Evolutionary conservation across 2,329 filamentous ascomycete species (phyloP).

Genomic region (Pseudopyricularia javanii): DNA sequence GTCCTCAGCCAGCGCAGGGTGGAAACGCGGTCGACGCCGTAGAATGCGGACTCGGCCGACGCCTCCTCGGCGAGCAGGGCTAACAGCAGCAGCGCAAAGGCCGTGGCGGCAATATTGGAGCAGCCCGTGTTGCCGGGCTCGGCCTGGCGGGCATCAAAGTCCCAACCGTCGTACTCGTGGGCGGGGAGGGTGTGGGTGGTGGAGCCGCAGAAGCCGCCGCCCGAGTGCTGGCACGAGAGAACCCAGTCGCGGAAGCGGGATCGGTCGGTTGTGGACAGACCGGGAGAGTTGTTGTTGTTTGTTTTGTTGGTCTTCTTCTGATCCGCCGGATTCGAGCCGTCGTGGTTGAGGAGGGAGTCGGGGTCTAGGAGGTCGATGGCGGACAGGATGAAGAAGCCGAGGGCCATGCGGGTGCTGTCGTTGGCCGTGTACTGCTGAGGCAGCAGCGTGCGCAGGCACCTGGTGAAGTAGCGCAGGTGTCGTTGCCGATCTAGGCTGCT

Average conservation of each 20-base stretch:
- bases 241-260: constrained; percentile 57
- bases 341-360: constrained; percentile 39
- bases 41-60: constrained; percentile 31
- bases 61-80: constrained; percentile 33
- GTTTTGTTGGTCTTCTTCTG: not conserved
- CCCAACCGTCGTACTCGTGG: constrained; percentile 13
- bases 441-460: constrained; percentile 71
- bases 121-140: constrained; percentile 27
- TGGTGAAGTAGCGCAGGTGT: constrained; percentile 86
- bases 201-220: constrained; percentile 81
- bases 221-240: constrained; percentile 71
- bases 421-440: constrained; percentile 75
- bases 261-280: constrained; percentile 33
- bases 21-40: constrained; percentile 51
- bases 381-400: constrained; percentile 81
- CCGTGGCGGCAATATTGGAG: constrained; percentile 75
- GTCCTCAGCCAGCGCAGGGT: constrained; percentile 62
- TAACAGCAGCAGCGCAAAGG: constrained; percentile 72
- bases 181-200: constrained; percentile 48
- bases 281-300: constrained; percentile 9
- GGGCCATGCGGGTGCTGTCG: constrained; percentile 81
- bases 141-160: constrained; percentile 26
- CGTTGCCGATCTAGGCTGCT: constrained; percentile 40
- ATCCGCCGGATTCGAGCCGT: not conserved
- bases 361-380: constrained; percentile 68